Base-by-base conservation (phyloP, 176 grass and related monocot genomes). In the Oryza meridionalis region DNA sequence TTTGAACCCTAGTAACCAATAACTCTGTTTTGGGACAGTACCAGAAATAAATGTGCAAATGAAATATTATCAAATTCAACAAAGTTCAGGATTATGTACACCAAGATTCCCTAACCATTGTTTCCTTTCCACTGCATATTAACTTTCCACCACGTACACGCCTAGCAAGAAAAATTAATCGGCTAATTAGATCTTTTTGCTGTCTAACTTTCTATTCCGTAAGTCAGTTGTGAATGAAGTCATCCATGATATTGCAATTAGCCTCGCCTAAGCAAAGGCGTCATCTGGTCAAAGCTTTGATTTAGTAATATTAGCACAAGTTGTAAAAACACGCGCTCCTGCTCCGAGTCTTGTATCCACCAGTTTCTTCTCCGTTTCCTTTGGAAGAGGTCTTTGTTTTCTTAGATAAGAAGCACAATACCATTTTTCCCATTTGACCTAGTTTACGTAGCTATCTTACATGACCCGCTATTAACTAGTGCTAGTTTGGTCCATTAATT, bases 361-460 rank as follows among this genome's bases (percentile, higher is more conserved):
- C 62, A 51, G 3, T 69, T 76, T 76, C 65, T 68, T 69, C 25
- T 8, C 49, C 71, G 13, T 24, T 59, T 44, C 45, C 45, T 31
- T 43, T 17, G 25, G 70, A 72, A 46, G 4, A 35, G 64, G 21
- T 61, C 33, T 51, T 8, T 42, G 35, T 35, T 76, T 81, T 76
- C 72, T 81, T 87, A 24, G 40, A 64, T 37, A 44, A 67, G 76
- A 59, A 73, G 10, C 49, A 82, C 1, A 19, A 19, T 15, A 24
- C n/a, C 29, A 31, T 59, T 59, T 8, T 69, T 68, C 25, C 25
- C 19, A 25, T 75, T 86, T 86, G 77, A 81, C 78, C 32, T 81
- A 27, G 37, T 32, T 61, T 59, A 24, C 4, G 19, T 59, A 40
- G 26, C 1, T 38, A 15, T 65, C 78, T 40, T 76, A 21, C 13